Percentiles rank a stretch among this genome's conserved stretches.
phyloP scores from a whole-genome alignment of 2,329 filamentous ascomycete genomes.

The Beauveria sp. region DNA sequence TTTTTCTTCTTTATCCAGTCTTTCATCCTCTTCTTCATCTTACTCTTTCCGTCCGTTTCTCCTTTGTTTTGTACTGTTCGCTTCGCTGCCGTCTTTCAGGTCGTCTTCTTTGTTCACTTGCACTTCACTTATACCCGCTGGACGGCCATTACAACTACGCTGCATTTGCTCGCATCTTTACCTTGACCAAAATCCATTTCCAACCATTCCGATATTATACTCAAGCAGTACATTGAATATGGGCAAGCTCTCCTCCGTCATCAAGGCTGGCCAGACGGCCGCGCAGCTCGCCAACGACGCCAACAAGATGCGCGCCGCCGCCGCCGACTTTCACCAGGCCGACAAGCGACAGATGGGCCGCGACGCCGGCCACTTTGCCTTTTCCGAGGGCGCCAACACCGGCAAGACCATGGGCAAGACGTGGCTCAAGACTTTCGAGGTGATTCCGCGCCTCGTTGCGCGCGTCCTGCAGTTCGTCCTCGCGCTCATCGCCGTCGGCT shows the following conservation, averaged over 20 bases:
- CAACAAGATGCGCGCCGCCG: conserved; percentile 20
- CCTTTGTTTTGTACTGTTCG: background rate
- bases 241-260: conserved; percentile 22
- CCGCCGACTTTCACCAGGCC: conserved; percentile 23
- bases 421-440: conserved; percentile 38
- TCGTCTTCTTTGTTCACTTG: background rate
- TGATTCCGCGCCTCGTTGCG: conserved; percentile 41
- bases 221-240: conserved; percentile 15
- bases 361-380: conserved; percentile 24
- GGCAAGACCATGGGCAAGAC: conserved; percentile 37
- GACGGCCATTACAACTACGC: background rate
- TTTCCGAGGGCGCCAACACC: conserved; percentile 26
- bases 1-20: background rate
- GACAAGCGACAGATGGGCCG: conserved; percentile 28
- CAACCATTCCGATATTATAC: background rate
- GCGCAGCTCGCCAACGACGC: conserved; percentile 25
- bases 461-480: conserved; percentile 64
- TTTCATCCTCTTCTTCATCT: background rate
- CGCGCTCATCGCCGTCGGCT: conserved; percentile 58
- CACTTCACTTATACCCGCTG: conserved; percentile 6
- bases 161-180: background rate
- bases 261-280: conserved; percentile 27
- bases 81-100: background rate
- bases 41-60: background rate
- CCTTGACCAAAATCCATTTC: background rate